These are phyloP conservation scores for Harringtonia lauricola DNA, from an alignment of 2,329 filamentous ascomycete genomes.

Conservation along the genomic window DNA sequence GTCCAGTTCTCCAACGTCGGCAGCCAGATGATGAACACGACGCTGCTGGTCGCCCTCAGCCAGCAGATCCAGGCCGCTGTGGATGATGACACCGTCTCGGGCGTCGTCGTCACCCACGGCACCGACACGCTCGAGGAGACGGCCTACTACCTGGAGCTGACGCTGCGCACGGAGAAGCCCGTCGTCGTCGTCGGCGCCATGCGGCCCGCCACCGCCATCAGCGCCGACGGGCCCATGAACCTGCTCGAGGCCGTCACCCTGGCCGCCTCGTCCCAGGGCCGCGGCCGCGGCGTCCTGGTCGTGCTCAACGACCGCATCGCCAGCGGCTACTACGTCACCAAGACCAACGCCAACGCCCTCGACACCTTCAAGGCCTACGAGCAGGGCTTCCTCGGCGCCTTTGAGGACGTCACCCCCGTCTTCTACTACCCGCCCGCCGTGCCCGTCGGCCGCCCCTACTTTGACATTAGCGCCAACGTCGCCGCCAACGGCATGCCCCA, in stretches of 20 bases:
- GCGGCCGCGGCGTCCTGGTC: constrained; percentile 44
- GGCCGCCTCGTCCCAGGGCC: constrained; percentile 32
- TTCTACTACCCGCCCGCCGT: constrained; percentile 46
- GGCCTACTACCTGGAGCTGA: constrained; percentile 51
- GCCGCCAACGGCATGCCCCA: constrained; percentile 29
- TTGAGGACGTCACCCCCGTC: constrained; percentile 45
- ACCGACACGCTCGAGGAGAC: constrained; percentile 56
- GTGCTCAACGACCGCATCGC: constrained; percentile 52
- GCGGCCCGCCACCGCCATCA: constrained; percentile 50
- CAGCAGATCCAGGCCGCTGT: constrained; percentile 35
- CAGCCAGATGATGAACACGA: constrained; percentile 34
- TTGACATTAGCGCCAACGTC: constrained; percentile 21
- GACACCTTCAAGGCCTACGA: constrained; percentile 51
- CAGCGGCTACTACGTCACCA: constrained; percentile 46
- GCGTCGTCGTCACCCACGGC: constrained; percentile 51
- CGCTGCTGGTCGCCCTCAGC: constrained; percentile 34
- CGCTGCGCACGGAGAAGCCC: constrained; percentile 44
- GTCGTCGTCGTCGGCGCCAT: constrained; percentile 51
- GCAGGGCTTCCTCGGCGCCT: constrained; percentile 43
- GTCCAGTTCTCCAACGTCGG: constrained; percentile 40
- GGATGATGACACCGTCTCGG: constrained; percentile 34
- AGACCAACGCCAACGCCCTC: constrained; percentile 50
- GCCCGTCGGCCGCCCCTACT: constrained; percentile 34
- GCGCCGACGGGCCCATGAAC: constrained; percentile 49
- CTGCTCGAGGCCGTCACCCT: constrained; percentile 48